Conservation (phyloP, 2,329 filamentous ascomycete genomes). For the Apiospora sp. region DNA sequence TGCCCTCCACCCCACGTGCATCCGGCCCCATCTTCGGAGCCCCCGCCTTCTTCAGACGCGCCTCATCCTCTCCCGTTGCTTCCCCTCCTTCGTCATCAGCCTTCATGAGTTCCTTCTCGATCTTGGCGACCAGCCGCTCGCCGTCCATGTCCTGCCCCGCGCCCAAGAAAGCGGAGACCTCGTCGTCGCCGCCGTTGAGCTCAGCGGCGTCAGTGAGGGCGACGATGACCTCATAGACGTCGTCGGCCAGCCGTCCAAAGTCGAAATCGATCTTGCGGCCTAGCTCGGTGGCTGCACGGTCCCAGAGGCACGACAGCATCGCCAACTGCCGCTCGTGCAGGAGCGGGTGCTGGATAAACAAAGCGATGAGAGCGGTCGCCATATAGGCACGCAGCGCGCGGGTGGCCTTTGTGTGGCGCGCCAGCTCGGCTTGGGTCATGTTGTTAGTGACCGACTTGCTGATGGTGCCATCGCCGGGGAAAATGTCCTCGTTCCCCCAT, state of each 20-base stretch:
- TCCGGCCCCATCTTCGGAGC: neutral
- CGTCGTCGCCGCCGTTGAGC: neutral
- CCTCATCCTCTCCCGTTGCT: neutral
- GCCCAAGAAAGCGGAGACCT: neutral
- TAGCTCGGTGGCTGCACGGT: neutral
- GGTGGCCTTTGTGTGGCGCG: neutral
- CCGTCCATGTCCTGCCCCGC: neutral
- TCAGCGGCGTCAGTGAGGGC: neutral
- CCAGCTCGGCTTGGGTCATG: neutral
- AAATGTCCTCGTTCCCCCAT: neutral
- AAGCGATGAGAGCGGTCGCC: neutral
- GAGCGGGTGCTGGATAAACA: slow-evolving; percentile 2
- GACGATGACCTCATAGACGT: slow-evolving; percentile 7
- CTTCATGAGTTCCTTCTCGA: neutral
- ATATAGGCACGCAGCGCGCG: neutral
- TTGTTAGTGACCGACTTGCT: too few relatives aligned
- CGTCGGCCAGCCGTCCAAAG: slow-evolving; percentile 13
- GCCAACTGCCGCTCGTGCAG: neutral
- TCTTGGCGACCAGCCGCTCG: neutral
- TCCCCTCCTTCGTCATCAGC: neutral
- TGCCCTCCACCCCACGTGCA: slow-evolving; percentile 1
- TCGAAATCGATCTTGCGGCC: neutral
- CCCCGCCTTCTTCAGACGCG: neutral
- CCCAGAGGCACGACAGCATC: neutral
- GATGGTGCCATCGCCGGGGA: neutral